Percentiles rank a stretch among this genome's conserved stretches.
These are phyloP conservation scores for Colletotrichum tamarilloi DNA, from an alignment of 2,329 filamentous ascomycete genomes.

Conservation along the genomic window DNA sequence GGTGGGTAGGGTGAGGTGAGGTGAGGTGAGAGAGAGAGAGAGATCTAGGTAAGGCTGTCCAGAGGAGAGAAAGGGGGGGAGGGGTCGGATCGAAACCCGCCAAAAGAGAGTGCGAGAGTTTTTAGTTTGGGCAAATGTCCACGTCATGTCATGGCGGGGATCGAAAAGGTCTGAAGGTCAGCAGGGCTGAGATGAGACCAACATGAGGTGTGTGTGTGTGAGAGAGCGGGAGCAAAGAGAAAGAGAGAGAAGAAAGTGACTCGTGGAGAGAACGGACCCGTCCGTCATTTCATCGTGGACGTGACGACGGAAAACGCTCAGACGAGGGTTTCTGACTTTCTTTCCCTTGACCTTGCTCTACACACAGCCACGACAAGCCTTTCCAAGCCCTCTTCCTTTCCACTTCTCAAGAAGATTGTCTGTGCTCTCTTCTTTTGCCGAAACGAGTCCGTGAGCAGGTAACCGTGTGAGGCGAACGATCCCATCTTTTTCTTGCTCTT, in stretches of 20 bases:
- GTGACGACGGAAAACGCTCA: neutral
- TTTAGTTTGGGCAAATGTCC: neutral
- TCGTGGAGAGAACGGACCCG: neutral
- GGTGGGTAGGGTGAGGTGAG: neutral
- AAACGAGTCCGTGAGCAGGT: neutral
- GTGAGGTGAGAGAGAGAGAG: no score
- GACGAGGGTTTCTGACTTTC: neutral
- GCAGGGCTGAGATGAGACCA: slow-evolving; percentile 33
- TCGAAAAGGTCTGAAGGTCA: neutral
- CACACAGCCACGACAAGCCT: neutral
- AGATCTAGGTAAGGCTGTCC: no score
- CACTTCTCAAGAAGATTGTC: neutral
- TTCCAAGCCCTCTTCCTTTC: no score
- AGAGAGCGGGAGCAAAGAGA: no score
- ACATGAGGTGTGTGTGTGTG: neutral
- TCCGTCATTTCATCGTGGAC: neutral
- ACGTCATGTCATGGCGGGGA: neutral
- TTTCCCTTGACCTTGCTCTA: neutral
- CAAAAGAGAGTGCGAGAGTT: neutral
- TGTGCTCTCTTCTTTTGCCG: neutral
- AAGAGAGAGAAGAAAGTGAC: neutral
- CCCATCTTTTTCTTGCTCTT: neutral
- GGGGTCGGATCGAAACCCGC: neutral
- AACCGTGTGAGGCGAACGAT: neutral
- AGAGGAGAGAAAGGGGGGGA: no score